These are phyloP conservation scores for Allium cepa DNA, from an alignment of 106 monocot species.

Conservation along the genomic window DNA sequence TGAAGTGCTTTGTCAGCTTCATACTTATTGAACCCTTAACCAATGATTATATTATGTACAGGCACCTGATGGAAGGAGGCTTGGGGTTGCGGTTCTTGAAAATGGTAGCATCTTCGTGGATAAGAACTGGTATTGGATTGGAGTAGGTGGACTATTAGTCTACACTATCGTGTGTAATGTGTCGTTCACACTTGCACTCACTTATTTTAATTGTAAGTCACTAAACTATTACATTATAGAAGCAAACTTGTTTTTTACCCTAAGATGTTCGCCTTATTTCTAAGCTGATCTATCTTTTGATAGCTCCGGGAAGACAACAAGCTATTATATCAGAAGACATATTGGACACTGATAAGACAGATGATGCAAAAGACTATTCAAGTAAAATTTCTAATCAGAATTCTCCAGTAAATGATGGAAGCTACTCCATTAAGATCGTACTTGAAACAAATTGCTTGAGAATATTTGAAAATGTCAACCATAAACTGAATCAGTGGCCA, in stretches of 20 bases:
- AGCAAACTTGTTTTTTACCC: no score
- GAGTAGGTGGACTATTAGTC: constrained; percentile 40
- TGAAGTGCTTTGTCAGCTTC: not conserved
- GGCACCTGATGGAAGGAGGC: constrained; percentile 22
- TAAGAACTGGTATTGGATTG: constrained; percentile 57
- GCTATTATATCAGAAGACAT: constrained; percentile 48
- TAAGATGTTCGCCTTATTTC: no score
- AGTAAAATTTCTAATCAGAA: constrained; percentile 14
- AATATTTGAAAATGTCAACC: no score
- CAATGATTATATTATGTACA: not conserved
- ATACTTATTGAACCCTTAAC: not conserved
- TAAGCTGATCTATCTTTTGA: constrained; percentile 8
- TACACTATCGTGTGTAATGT: constrained; percentile 58
- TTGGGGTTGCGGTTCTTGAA: constrained; percentile 44
- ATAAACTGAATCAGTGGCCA: no score
- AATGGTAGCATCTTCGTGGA: constrained; percentile 13
- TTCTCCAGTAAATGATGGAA: constrained; percentile 20
- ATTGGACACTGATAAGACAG: constrained; percentile 19
- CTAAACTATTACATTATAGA: no score
- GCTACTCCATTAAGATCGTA: constrained; percentile 17
- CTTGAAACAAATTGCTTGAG: no score
- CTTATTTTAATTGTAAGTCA: constrained; percentile 50
- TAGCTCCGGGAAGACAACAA: constrained; percentile 45
- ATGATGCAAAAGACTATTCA: constrained; percentile 18
- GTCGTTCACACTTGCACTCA: constrained; percentile 42